Conservation (phyloP, 805 yeast genomes). For the Hanseniaspora nectarophila region DNA sequence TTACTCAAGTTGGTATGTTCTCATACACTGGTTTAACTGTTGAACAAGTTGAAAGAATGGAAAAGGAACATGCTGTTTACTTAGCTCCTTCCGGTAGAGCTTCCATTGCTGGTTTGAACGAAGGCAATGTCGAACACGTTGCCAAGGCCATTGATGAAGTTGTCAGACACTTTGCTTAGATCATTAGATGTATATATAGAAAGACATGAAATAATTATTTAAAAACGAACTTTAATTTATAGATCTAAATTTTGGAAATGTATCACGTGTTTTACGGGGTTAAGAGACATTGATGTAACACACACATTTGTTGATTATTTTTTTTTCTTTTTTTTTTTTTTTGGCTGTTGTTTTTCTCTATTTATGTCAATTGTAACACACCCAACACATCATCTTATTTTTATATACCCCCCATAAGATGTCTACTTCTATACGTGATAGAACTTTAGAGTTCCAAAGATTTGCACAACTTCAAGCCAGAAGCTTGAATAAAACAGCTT, state of each 20-base stretch:
- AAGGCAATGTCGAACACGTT: constrained; percentile 60
- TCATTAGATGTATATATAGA: not conserved
- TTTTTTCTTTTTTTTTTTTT: too few species aligned
- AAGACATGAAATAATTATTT: too few species aligned
- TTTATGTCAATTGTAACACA: too few species aligned
- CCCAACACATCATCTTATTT: too few species aligned
- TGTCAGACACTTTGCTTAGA: constrained; percentile 33
- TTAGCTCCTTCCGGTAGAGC: constrained; percentile 77
- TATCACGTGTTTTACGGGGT: too few species aligned
- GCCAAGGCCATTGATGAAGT: constrained; percentile 76
- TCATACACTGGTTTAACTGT: constrained; percentile 79
- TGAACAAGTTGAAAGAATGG: constrained; percentile 66
- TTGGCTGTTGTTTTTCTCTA: too few species aligned
- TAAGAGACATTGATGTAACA: too few species aligned
- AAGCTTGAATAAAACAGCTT: constrained; percentile 31
- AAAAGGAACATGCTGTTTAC: constrained; percentile 68
- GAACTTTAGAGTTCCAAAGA: constrained; percentile 87
- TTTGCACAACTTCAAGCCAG: constrained; percentile 70
- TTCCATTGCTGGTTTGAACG: constrained; percentile 85
- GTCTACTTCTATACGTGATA: constrained; percentile 42
- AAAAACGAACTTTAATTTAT: too few species aligned
- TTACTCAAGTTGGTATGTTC: constrained; percentile 89
- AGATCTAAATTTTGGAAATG: too few species aligned
- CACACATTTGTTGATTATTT: too few species aligned
- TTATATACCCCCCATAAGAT: not conserved